Evolutionary conservation across 116 monocot species (phyloP).

Genomic region (Cymodocea nodosa): DNA sequence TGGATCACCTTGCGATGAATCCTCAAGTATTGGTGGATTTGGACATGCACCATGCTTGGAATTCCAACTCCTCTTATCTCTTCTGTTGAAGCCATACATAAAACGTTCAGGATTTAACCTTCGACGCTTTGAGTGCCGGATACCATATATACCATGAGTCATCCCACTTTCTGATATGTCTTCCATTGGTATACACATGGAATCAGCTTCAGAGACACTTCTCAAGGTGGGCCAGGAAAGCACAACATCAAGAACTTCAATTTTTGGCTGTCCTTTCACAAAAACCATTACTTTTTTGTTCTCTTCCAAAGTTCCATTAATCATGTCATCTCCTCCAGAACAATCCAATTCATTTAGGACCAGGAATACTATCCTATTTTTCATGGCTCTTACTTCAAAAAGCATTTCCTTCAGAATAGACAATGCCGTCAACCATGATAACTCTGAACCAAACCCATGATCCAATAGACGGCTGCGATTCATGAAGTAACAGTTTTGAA

Average conservation of each 20-base stretch:
- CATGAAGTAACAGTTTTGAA: constrained; percentile 20
- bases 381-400: constrained; percentile 31
- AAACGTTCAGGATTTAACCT: constrained; percentile 37
- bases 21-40: not conserved
- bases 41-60: not conserved
- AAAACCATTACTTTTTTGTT: not conserved
- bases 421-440: constrained; percentile 40
- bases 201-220: not conserved
- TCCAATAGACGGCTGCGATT: constrained; percentile 28
- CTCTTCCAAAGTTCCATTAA: not conserved
- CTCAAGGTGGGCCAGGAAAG: not conserved
- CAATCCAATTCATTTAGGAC: not conserved
- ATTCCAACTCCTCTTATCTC: not conserved
- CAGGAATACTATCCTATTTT: constrained; percentile 26
- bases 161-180: not conserved
- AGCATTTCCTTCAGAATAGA: constrained; percentile 30
- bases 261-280: not conserved
- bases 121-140: constrained; percentile 50
- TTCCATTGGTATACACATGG: not conserved
- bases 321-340: too few species aligned
- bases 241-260: not conserved
- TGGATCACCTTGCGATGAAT: not conserved
- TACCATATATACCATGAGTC: not conserved
- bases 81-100: not conserved
- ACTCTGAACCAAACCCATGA: constrained; percentile 29